These are phyloP conservation scores for Vigna unguiculata DNA, from an alignment of 306 rosid species.

Conservation along the genomic window DNA sequence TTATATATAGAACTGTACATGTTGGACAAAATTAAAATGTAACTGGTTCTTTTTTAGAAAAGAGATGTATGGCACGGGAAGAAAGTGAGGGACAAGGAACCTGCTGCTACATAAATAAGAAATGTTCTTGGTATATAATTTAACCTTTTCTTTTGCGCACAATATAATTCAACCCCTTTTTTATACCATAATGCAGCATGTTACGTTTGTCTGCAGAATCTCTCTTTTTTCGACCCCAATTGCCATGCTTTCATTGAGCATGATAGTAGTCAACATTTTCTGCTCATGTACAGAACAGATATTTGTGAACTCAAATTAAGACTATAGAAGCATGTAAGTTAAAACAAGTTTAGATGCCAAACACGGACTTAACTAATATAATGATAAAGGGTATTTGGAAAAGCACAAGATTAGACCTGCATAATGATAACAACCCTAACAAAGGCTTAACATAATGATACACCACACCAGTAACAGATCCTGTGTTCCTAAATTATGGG, in stretches of 20 bases:
- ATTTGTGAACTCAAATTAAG: conserved; percentile 9
- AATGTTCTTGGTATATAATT: background rate
- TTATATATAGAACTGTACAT: background rate
- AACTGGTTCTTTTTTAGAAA: background rate
- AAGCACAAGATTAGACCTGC: conserved; percentile 46
- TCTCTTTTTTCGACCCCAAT: background rate
- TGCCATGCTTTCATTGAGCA: conserved; percentile 38
- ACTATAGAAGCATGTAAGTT: background rate
- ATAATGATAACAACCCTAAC: conserved; percentile 47
- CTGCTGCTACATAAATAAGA: conserved; percentile 22
- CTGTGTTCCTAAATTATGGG: conserved; percentile 75
- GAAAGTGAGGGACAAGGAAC: background rate
- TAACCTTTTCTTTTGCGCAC: conserved; percentile 16
- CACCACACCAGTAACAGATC: conserved; percentile 66
- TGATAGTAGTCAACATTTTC: conserved; percentile 49
- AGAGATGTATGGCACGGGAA: background rate
- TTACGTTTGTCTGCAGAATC: conserved; percentile 50
- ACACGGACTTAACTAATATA: conserved; percentile 40
- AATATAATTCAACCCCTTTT: conserved; percentile 19
- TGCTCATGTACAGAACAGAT: conserved; percentile 38
- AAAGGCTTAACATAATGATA: conserved; percentile 61
- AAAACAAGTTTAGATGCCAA: conserved; percentile 34
- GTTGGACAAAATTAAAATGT: background rate
- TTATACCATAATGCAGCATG: conserved; percentile 41
- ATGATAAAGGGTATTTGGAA: conserved; percentile 1